Conservation (phyloP, 192 early-diverging fungal species). For the Backusella morwellensis region DNA sequence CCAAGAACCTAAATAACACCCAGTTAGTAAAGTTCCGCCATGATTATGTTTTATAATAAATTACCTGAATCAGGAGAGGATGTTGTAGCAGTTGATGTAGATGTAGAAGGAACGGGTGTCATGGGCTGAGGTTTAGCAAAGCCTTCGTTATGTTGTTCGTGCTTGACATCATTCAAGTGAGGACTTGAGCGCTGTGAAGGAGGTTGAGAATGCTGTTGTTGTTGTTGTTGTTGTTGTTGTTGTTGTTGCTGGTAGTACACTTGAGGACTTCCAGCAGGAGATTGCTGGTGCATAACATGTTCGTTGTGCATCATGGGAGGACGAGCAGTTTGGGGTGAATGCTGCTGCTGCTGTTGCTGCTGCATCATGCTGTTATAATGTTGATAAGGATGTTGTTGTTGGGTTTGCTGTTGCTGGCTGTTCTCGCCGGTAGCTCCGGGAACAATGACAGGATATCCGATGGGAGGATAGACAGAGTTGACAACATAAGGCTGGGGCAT, state of each 20-base stretch:
- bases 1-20: slow-evolving; percentile 4
- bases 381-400: not conserved
- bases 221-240: not conserved
- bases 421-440: slow-evolving; percentile 11
- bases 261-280: slow-evolving; percentile 13
- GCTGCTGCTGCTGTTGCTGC: not conserved
- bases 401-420: slow-evolving; percentile 1
- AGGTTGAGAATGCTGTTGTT: slow-evolving; percentile 13
- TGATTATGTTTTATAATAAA: slow-evolving; percentile 1
- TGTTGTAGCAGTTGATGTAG: slow-evolving; percentile 27
- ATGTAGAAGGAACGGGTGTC: slow-evolving; percentile 37
- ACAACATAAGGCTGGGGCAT: slow-evolving; percentile 21
- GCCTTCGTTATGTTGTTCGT: slow-evolving; percentile 15
- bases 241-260: slow-evolving; percentile 14
- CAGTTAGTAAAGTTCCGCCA: not conserved
- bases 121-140: slow-evolving; percentile 21
- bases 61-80: slow-evolving; percentile 39
- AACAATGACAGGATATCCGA: slow-evolving; percentile 22
- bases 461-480: slow-evolving; percentile 23
- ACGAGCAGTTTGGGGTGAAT: slow-evolving; percentile 11
- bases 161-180: not conserved
- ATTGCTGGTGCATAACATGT: slow-evolving; percentile 12
- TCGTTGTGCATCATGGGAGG: slow-evolving; percentile 12
- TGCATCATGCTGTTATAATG: not conserved
- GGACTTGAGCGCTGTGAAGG: slow-evolving; percentile 18